Conservation (phyloP, 2,329 filamentous ascomycete genomes). For the Huntiella decipiens region DNA sequence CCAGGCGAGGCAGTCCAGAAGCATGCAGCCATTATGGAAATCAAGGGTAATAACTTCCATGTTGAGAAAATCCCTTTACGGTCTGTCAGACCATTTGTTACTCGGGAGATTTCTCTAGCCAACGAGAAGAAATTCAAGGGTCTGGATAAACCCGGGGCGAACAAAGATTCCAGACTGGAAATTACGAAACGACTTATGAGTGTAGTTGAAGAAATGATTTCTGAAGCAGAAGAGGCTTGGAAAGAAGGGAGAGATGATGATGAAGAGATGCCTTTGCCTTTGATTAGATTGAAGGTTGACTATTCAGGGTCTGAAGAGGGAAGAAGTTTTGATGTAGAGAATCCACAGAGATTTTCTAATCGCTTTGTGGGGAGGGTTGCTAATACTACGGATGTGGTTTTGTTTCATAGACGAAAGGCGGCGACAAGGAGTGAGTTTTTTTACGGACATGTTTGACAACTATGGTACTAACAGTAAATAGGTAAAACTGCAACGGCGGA, state of each 20-base stretch:
- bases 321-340: slow-evolving; percentile 65
- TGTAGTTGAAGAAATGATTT: slow-evolving; percentile 72
- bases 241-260: slow-evolving; percentile 17
- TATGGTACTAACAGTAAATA: slow-evolving; percentile 5
- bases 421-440: slow-evolving; percentile 15
- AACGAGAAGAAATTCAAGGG: slow-evolving; percentile 60
- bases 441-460: background rate
- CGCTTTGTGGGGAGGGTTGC: slow-evolving; percentile 79
- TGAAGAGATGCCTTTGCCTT: slow-evolving; percentile 46
- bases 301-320: slow-evolving; percentile 71
- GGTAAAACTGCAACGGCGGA: slow-evolving; percentile 31
- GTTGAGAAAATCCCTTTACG: slow-evolving; percentile 69
- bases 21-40: slow-evolving; percentile 67
- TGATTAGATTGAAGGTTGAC: slow-evolving; percentile 81
- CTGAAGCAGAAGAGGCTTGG: slow-evolving; percentile 70
- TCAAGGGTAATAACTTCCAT: slow-evolving; percentile 68
- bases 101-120: slow-evolving; percentile 58
- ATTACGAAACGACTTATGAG: slow-evolving; percentile 58
- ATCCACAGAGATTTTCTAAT: slow-evolving; percentile 90
- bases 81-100: slow-evolving; percentile 78
- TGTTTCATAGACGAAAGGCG: slow-evolving; percentile 75
- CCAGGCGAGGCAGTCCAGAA: slow-evolving; percentile 82
- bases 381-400: slow-evolving; percentile 83
- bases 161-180: slow-evolving; percentile 65
- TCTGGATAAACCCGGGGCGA: slow-evolving; percentile 38